Base-by-base conservation (phyloP, 306 rosid species). In the Medicago ruthenica region DNA sequence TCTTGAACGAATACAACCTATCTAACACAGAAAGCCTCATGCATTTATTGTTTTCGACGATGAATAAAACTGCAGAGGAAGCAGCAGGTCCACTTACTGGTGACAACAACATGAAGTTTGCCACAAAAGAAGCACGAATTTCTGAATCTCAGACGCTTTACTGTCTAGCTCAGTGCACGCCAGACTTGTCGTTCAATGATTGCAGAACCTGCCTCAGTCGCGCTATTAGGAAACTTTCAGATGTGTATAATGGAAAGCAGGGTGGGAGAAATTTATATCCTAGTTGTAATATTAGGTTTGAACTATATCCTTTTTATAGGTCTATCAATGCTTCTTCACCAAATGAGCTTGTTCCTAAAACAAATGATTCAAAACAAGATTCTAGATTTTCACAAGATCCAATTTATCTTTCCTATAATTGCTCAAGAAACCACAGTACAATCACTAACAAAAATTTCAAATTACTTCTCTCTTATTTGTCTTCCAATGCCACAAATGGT, bases 401-500 rank as follows among this genome's bases (percentile, higher is more conserved):
- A 3, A 2, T 5, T n/a, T 67, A 76, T 12, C 53, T 69, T 9
- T 1, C 2, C 4, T 41, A 70, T 1, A 14, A 17, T 10, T 76
- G 85, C 42, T 42, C 78, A 11, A 36, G 5, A 16, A 8, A 14
- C 24, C 5, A 69, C 10, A 67, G 2, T 58, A 5, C 53, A 54
- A 60, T 48, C 42, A 54, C 27, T 17, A 18, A 75, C 1, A 0
- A 2, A 2, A 4, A 50, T 21, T 40, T 69, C 54, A 31, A 4
- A 0, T 40, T 57, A 7, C 77, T 81, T 8, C 61, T 80, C 16
- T 51, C 68, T 34, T 40, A 73, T 36, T 0, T 75, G 34, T 50
- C 77, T 14, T 75, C 84, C 41, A 45, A 80, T 6, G 60, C 80
- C 47, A 57, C 75, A 6, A 24, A 0, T 4, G 10, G 9, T 11